Evolutionary conservation across 495 filamentous ascomycete species (phyloP), one percentile per base, ranked within the genome.

Genomic region (Daldinia caldariorum): DNA sequence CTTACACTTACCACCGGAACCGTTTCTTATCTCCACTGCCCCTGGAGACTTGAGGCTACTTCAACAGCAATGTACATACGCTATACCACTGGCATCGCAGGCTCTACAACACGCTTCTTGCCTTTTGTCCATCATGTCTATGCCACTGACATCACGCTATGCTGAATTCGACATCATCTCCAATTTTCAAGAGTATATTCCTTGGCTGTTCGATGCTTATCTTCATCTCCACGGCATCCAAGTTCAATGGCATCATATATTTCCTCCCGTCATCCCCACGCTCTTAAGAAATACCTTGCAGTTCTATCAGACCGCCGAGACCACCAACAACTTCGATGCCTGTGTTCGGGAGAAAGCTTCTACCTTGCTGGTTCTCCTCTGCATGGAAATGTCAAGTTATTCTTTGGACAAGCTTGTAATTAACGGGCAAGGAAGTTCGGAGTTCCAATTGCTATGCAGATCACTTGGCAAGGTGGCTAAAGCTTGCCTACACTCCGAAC

Each of bases 141-240:
- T 77, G 32, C 70, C 79, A 38, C 71, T 77, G 12, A 45, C 66
- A 7, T 72, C 58, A 22, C 65, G 62, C 34, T 51, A 51, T 13
- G 45, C 39, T 10, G 58, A 55, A 53, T 66, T 63, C 14, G 74
- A 63, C 18, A 63, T 67, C 16, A 59, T 69, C 0, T 61, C 75
- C 16, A 32, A 49, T 57, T 75, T 73, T 51, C 70, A 75, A 29
- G 75, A 80, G 41, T 57, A 74, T 43, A 57, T 73, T 6, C 71
- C 76, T 6, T 81, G 79, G 77, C 61, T 82, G 16, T 66, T 80
- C 41, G 82, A 83, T 61, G 67, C 70, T 43, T 66, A 78, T 45
- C 65, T 77, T 41, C 61, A 69, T n/a, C 69, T 82, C 6, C 69
- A 74, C 39, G 56, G 66, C 13, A 61, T 70, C 14, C 71, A 76